Percentiles rank a stretch among this genome's conserved stretches.
Conservation (phyloP, 1,284 basidiomycete genomes). For the Cystobasidium slooffiae region DNA sequence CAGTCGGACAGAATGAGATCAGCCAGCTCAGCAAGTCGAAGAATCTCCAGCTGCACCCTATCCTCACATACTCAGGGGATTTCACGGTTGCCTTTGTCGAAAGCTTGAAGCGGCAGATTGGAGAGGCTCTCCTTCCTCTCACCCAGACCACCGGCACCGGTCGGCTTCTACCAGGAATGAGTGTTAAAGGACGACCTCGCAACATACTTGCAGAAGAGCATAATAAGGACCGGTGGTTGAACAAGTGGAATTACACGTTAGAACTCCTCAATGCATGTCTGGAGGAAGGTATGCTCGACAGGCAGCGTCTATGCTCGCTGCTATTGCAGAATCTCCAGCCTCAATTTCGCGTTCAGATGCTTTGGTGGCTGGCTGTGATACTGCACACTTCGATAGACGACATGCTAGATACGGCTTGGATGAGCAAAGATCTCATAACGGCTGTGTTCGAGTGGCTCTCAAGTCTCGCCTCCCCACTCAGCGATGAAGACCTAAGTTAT, state of each 20-base stretch:
- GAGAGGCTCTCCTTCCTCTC: constrained; percentile 67
- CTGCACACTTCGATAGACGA: constrained; percentile 12
- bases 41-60: constrained; percentile 68
- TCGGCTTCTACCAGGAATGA: constrained; percentile 42
- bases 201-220: constrained; percentile 31
- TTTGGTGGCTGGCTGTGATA: constrained; percentile 23
- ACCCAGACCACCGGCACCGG: constrained; percentile 9
- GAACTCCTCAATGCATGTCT: not conserved
- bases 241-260: constrained; percentile 32
- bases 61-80: constrained; percentile 82
- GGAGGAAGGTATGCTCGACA: constrained; percentile 19
- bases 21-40: constrained; percentile 52
- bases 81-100: constrained; percentile 84
- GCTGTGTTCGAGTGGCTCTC: not conserved
- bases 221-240: constrained; percentile 14
- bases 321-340: constrained; percentile 9
- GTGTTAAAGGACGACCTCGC: constrained; percentile 41
- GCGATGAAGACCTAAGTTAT: not conserved
- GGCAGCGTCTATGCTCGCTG: not conserved
- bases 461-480: not conserved
- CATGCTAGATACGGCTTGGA: constrained; percentile 26
- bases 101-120: constrained; percentile 87
- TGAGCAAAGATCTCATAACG: constrained; percentile 15
- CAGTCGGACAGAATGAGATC: constrained; percentile 93
- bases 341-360: constrained; percentile 1